phyloP scores from a whole-genome alignment of 2,329 filamentous ascomycete species.

The Pseudogymnoascus sp. region DNA sequence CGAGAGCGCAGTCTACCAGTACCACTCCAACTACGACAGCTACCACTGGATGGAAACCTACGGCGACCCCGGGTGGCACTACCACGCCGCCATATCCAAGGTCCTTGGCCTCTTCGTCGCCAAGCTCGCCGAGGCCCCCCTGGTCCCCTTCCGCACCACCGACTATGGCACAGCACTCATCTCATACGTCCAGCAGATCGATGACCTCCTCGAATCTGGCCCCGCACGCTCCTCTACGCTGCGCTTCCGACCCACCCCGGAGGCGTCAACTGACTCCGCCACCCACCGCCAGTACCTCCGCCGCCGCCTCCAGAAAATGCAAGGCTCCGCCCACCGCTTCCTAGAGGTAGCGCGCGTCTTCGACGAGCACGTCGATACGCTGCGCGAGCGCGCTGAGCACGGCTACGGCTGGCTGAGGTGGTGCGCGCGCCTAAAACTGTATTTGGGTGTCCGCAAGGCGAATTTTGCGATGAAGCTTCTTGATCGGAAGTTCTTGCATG shows the following conservation, averaged over 20 bases:
- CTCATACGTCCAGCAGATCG: conserved; percentile 25
- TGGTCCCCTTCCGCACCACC: conserved; percentile 45
- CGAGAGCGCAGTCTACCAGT: conserved; percentile 55
- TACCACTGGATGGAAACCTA: conserved; percentile 78
- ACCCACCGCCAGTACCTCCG: conserved; percentile 19
- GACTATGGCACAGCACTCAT: conserved; percentile 33
- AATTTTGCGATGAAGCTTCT: conserved; percentile 80
- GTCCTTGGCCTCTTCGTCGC: conserved; percentile 44
- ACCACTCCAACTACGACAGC: conserved; percentile 78
- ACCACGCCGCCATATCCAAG: conserved; percentile 52
- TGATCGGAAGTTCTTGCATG: conserved; percentile 72
- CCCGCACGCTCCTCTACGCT: conserved; percentile 12
- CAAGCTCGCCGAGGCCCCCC: conserved; percentile 40
- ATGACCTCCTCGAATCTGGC: conserved; percentile 23
- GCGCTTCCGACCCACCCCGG: not conserved
- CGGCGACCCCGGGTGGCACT: conserved; percentile 59
- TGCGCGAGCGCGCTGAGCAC: conserved; percentile 38
- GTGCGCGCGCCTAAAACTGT: conserved; percentile 58
- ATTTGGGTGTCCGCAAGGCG: conserved; percentile 53
- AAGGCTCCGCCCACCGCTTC: conserved; percentile 15
- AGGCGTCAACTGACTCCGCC: not conserved
- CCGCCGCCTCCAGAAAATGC: conserved; percentile 19
- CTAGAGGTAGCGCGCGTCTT: conserved; percentile 22
- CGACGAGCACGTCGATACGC: conserved; percentile 21
- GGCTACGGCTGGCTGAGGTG: conserved; percentile 73